A percentile compares a stretch with the other conserved stretches of the same genome.
These are phyloP conservation scores for Exserohilum turcica DNA, from an alignment of 2,329 filamentous ascomycete genomes.

Conservation along the genomic window DNA sequence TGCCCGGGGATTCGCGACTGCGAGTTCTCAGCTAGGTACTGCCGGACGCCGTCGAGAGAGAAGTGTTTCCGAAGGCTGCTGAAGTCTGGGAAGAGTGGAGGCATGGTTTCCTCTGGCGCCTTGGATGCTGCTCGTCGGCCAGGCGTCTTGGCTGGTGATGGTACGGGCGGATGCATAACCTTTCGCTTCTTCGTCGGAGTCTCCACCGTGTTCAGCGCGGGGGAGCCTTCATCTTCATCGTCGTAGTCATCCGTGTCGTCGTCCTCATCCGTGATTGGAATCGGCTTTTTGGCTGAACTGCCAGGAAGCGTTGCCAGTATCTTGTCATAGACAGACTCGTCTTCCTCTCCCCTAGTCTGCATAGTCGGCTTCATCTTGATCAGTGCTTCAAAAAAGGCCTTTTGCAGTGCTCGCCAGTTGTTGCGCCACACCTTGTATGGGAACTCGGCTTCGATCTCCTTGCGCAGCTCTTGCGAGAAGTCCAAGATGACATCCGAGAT, in stretches of 20 bases:
- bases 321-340: constrained; percentile 16
- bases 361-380: constrained; percentile 36
- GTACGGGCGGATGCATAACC: constrained; percentile 9
- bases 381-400: constrained; percentile 57
- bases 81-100: constrained; percentile 5
- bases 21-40: constrained; percentile 29
- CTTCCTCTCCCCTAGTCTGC: constrained; percentile 9
- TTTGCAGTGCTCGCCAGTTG: constrained; percentile 53
- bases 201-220: constrained; percentile 10
- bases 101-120: neutral
- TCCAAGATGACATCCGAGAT: constrained; percentile 64
- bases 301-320: constrained; percentile 10
- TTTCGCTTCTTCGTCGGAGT: constrained; percentile 45
- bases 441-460: constrained; percentile 59
- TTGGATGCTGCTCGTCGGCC: neutral
- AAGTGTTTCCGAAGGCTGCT: constrained; percentile 20
- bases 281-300: constrained; percentile 18
- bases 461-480: constrained; percentile 62
- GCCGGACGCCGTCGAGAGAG: constrained; percentile 38
- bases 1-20: constrained; percentile 41
- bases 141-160: constrained; percentile 5
- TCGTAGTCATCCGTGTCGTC: constrained; percentile 17
- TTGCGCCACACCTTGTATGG: constrained; percentile 50
- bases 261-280: constrained; percentile 24
- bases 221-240: neutral